These are phyloP conservation scores for Penicillium longicatenatum DNA, from an alignment of 495 filamentous ascomycete genomes.

Conservation along the genomic window DNA sequence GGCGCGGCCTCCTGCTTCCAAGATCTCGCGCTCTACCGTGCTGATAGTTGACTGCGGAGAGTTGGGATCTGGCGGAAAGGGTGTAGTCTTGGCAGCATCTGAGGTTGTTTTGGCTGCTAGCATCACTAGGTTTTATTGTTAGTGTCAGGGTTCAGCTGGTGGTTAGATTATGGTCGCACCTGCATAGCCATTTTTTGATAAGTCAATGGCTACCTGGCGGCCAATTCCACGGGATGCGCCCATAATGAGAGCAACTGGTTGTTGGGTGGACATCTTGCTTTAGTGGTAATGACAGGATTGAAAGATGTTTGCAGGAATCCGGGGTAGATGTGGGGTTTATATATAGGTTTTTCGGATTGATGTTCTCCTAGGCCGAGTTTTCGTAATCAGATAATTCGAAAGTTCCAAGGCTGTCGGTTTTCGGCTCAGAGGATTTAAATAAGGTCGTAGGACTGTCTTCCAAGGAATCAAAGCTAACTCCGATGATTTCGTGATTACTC, in stretches of 20 bases:
- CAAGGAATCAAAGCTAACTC: background rate
- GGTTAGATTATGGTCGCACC: constrained; percentile 45
- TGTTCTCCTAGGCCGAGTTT: background rate
- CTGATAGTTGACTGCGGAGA: constrained; percentile 76
- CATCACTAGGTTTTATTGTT: constrained; percentile 57
- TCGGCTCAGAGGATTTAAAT: background rate
- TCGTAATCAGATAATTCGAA: background rate
- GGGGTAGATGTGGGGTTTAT: background rate
- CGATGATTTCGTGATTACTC: constrained; percentile 26
- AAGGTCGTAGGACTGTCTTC: background rate
- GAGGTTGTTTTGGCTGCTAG: constrained; percentile 80
- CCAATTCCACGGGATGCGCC: constrained; percentile 80
- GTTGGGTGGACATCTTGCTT: constrained; percentile 24
- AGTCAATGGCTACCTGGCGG: constrained; percentile 73
- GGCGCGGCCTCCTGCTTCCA: constrained; percentile 62
- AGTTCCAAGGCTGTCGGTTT: background rate
- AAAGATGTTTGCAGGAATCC: background rate
- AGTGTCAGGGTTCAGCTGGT: constrained; percentile 2
- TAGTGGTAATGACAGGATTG: background rate
- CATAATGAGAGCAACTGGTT: constrained; percentile 66
- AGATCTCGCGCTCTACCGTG: constrained; percentile 81
- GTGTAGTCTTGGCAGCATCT: constrained; percentile 52
- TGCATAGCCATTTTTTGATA: constrained; percentile 69
- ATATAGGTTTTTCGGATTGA: background rate
- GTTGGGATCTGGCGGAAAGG: constrained; percentile 85